phyloP scores from a whole-genome alignment of 225 moss, liverwort and hornwort species.

The Asterella californica region DNA sequence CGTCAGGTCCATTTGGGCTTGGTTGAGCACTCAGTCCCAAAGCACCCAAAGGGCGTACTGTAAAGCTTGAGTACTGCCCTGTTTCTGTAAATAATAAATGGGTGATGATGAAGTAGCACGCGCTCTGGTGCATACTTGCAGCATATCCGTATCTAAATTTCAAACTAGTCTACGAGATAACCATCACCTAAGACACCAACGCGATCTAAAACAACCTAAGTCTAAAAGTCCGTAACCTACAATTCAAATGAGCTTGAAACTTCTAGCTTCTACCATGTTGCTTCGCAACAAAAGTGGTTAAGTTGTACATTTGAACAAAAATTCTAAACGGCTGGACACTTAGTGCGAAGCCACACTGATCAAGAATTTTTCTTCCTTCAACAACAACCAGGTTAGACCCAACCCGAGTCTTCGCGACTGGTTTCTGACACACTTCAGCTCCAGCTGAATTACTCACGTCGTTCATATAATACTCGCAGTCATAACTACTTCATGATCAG shows the following conservation, averaged over 20 bases:
- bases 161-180: too few species aligned
- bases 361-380: neutral
- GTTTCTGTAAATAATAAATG: neutral
- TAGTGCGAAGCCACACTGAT: neutral
- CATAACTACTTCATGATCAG: neutral
- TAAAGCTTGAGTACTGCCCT: too few species aligned
- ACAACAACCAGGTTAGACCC: neutral
- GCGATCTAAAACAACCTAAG: neutral
- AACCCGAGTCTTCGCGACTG: neutral
- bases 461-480: neutral
- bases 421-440: neutral
- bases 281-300: neutral
- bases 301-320: neutral
- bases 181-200: too few species aligned
- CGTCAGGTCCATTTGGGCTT: neutral
- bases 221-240: neutral
- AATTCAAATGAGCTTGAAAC: neutral
- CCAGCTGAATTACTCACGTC: neutral
- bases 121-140: neutral
- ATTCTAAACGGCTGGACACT: neutral
- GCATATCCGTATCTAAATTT: neutral
- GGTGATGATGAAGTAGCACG: neutral
- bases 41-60: neutral
- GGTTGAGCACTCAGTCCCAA: neutral
- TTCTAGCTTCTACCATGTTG: neutral